Base-by-base conservation (phyloP, 2,329 filamentous ascomycete genomes). In the Rhinocladiella mackenziei region DNA sequence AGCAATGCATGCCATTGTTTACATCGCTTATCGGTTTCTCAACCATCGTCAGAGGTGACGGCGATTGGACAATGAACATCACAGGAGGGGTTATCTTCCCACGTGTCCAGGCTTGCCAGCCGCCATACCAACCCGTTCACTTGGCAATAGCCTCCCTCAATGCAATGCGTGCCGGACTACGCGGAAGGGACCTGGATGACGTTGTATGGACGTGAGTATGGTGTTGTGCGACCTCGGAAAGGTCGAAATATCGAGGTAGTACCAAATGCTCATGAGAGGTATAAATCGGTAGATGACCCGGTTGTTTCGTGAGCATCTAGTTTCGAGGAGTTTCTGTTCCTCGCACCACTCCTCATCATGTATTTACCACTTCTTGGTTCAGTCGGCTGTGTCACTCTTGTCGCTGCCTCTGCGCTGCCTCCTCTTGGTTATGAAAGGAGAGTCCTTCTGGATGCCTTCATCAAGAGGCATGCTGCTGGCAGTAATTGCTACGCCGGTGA, bases 341-440 rank as follows among this genome's bases (percentile, higher is more conserved):
- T n/a, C n/a, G n/a, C n/a, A n/a, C n/a, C n/a, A n/a, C n/a, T n/a
- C 26, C 14, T 15, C n/a, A 36, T 2, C 6, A 44, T 44, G 41
- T 33, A 38, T 22, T 15, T 18, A 13, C 9, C 10, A 10, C 19
- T 38, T 10, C 9, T 44, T 29, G 34, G 11, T 38, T 25, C 35
- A 15, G n/a, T 17, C 3, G 19, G 17, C 22, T 11, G 14, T 6
- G 43, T 18, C 37, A 31, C 23, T 14, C 23, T 34, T 4, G 43
- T 23, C 6, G 30, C 19, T 19, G 43, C 26, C 15, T 30, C 43
- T 31, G 38, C 37, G 11, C 39, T 50, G 3, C 46, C 46, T 10
- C 42, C 46, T n/a, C 31, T 50, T 28, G 46, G 46, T 4, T 45
- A 45, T 36, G 46, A 50, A 20, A 19, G 46, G 20, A 50, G 35